phyloP scores from a whole-genome alignment of 768 basidiomycete genomes.

The Leccinellum albellum region DNA sequence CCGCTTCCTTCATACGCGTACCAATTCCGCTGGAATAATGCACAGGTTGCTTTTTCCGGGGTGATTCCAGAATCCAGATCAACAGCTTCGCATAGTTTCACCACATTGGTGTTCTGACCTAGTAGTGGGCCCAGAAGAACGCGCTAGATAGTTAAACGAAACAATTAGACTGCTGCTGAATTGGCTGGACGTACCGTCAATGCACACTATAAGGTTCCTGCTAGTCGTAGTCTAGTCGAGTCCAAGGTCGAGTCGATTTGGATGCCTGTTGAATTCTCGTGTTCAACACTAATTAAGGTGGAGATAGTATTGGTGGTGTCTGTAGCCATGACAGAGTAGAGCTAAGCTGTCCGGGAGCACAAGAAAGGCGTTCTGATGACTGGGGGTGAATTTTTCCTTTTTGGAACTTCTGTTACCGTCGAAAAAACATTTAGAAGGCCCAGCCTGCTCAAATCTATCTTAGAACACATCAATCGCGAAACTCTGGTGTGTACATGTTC shows the following conservation, averaged over 20 bases:
- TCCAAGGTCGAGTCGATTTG: neutral
- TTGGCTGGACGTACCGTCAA: neutral
- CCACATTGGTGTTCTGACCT: neutral
- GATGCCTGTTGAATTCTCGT: neutral
- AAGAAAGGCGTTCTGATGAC: no score
- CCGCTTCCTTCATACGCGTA: slow-evolving; percentile 16
- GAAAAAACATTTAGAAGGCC: slow-evolving; percentile 18
- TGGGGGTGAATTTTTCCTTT: no score
- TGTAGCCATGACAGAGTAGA: neutral
- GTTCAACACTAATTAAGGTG: no score
- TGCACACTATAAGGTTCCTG: slow-evolving; percentile 15
- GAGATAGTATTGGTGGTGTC: no score
- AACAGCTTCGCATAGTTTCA: neutral
- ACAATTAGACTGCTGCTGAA: neutral
- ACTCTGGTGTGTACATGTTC: slow-evolving; percentile 11
- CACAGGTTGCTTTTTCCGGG: slow-evolving; percentile 17
- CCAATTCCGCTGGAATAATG: slow-evolving; percentile 36
- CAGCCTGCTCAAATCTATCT: slow-evolving; percentile 25
- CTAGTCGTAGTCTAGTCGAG: no score
- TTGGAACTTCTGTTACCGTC: slow-evolving; percentile 5
- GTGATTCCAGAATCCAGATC: slow-evolving; percentile 7
- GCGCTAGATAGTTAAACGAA: neutral
- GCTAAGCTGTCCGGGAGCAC: no score
- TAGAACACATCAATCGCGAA: slow-evolving; percentile 21
- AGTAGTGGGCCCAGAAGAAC: neutral